Percentiles rank a stretch among this genome's conserved stretches.
phyloP scores from a whole-genome alignment of 129 eudicot species.

The Dittrichia graveolens region DNA sequence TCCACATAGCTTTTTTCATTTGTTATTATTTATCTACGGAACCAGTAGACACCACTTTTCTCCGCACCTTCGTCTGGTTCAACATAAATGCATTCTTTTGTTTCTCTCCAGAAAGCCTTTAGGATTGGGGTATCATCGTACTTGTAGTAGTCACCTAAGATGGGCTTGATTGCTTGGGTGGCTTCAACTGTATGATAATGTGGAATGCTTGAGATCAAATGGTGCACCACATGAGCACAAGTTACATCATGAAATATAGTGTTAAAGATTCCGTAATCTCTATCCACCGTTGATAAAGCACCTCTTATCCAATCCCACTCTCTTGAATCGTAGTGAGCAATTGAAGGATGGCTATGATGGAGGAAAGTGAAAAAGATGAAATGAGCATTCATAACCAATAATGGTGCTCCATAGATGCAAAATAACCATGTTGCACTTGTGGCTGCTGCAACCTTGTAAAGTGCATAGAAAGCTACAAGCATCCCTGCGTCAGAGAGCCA shows the following conservation, averaged over 20 bases:
- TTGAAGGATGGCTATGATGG: conserved; percentile 38
- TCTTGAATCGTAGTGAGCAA: conserved; percentile 38
- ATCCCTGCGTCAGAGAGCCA: conserved; percentile 35
- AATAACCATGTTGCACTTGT: conserved; percentile 31
- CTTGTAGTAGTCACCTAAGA: conserved; percentile 39
- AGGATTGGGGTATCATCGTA: conserved; percentile 30
- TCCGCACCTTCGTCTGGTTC: conserved; percentile 35
- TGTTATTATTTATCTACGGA: conserved; percentile 16
- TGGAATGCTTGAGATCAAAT: conserved; percentile 40
- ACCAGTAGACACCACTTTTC: conserved; percentile 43
- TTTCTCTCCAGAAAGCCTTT: conserved; percentile 37
- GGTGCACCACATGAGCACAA: conserved; percentile 37
- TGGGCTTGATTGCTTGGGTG: conserved; percentile 35
- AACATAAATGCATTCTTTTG: conserved; percentile 32
- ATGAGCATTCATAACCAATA: conserved; percentile 12
- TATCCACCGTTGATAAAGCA: conserved; percentile 36
- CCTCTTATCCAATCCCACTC: conserved; percentile 53
- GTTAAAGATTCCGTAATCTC: conserved; percentile 40
- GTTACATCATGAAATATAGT: conserved; percentile 32
- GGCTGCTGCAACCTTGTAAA: conserved; percentile 6
- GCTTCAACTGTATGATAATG: conserved; percentile 46
- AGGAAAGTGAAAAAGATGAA: conserved; percentile 28
- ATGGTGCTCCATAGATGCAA: conserved; percentile 33
- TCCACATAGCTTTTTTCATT: not conserved
- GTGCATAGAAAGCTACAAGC: conserved; percentile 13